A percentile compares a stretch with the other conserved stretches of the same genome.
phyloP scores from a whole-genome alignment of 192 early-diverging fungal genomes.

The Backusella sp. region DNA sequence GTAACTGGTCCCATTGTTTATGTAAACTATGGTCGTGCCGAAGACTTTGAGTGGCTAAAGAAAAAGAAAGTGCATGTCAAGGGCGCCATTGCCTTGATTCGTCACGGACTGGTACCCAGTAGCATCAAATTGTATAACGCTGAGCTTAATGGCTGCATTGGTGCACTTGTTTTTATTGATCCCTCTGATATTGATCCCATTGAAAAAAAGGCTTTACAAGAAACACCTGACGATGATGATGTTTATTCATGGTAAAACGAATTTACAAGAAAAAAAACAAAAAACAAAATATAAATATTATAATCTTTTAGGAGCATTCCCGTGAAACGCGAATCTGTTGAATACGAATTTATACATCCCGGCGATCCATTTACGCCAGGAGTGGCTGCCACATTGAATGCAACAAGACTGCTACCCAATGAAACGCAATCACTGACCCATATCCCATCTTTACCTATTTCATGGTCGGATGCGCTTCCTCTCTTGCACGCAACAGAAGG shows the following conservation, averaged over 20 bases:
- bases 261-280: neutral
- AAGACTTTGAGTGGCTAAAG: slow-evolving; percentile 51
- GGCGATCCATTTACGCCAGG: slow-evolving; percentile 66
- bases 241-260: neutral
- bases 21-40: slow-evolving; percentile 57
- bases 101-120: slow-evolving; percentile 47
- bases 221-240: slow-evolving; percentile 45
- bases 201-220: neutral
- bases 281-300: neutral
- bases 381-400: slow-evolving; percentile 29
- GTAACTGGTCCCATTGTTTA: slow-evolving; percentile 61
- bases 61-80: slow-evolving; percentile 29
- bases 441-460: slow-evolving; percentile 67
- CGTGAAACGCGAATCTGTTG: slow-evolving; percentile 1
- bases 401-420: slow-evolving; percentile 29
- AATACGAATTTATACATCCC: slow-evolving; percentile 11
- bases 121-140: slow-evolving; percentile 56
- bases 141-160: slow-evolving; percentile 49
- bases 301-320: neutral
- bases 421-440: slow-evolving; percentile 43
- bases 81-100: slow-evolving; percentile 54
- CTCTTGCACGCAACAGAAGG: slow-evolving; percentile 33
- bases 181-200: slow-evolving; percentile 37
- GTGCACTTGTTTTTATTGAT: slow-evolving; percentile 61
- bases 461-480: slow-evolving; percentile 57